Percentiles rank a stretch among this genome's conserved stretches.
These are phyloP conservation scores for Talaromyces rugulosus DNA, from an alignment of 2,329 filamentous ascomycete genomes.

Conservation along the genomic window DNA sequence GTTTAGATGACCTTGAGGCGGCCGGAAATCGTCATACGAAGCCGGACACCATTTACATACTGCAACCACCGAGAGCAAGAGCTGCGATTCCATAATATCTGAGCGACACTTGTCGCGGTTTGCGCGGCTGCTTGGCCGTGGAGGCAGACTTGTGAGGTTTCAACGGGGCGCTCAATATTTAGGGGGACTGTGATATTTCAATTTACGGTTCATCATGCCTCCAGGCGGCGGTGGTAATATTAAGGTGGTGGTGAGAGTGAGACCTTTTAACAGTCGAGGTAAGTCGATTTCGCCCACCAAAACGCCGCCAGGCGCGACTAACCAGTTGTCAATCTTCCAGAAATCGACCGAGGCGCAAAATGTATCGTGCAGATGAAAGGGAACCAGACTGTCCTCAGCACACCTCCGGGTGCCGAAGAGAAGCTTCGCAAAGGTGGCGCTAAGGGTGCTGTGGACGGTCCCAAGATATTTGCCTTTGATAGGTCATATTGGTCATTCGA, in stretches of 20 bases:
- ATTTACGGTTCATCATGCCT: slow-evolving; percentile 52
- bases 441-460: slow-evolving; percentile 63
- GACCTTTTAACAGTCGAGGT: slow-evolving; percentile 96
- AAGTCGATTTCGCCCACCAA: slow-evolving; percentile 23
- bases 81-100: not conserved
- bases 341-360: slow-evolving; percentile 87
- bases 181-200: not conserved
- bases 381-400: slow-evolving; percentile 78
- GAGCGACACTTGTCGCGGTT: slow-evolving; percentile 29
- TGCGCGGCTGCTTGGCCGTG: slow-evolving; percentile 22
- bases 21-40: not conserved
- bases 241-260: slow-evolving; percentile 96
- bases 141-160: slow-evolving; percentile 10
- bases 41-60: not conserved
- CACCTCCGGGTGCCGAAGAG: slow-evolving; percentile 60
- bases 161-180: slow-evolving; percentile 1
- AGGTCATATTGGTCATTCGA: slow-evolving; percentile 98
- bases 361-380: slow-evolving; percentile 97
- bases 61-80: not conserved
- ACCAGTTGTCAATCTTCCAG: slow-evolving; percentile 43
- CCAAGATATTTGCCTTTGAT: slow-evolving; percentile 92
- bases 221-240: slow-evolving; percentile 86
- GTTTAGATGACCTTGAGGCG: not conserved
- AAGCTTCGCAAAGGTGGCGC: slow-evolving; percentile 47
- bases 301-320: not conserved